A percentile compares a stretch with the other conserved stretches of the same genome.
phyloP scores from a whole-genome alignment of 106 monocot genomes.

The Narthecium ossifragum region DNA sequence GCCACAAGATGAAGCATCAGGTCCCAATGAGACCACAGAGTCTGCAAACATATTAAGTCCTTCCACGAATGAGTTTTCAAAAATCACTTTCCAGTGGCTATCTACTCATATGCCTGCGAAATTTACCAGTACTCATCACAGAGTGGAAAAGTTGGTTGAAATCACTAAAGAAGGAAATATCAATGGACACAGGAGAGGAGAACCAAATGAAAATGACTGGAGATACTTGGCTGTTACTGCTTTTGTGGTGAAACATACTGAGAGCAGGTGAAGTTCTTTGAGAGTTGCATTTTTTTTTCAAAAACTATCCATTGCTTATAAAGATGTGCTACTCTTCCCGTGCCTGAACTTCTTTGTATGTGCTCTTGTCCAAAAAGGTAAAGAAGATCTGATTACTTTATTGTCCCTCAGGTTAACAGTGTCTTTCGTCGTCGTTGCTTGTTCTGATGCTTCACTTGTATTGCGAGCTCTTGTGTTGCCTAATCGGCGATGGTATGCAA shows the following conservation, averaged over 20 bases:
- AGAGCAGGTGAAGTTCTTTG: constrained; percentile 31
- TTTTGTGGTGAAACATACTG: constrained; percentile 61
- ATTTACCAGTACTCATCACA: constrained; percentile 16
- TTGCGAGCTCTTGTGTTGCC: constrained; percentile 84
- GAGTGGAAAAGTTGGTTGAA: constrained; percentile 4
- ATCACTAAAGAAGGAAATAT: constrained; percentile 8
- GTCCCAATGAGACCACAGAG: constrained; percentile 4
- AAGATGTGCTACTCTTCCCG: not conserved
- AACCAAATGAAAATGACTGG: constrained; percentile 78
- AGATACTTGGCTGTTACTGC: constrained; percentile 93
- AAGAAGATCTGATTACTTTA: not conserved
- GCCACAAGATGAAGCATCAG: constrained; percentile 2
- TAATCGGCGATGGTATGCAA: constrained; percentile 65
- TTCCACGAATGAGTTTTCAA: constrained; percentile 11
- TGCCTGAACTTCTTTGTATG: not conserved
- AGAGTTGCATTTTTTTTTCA: not conserved
- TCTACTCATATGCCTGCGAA: constrained; percentile 72
- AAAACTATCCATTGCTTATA: not conserved
- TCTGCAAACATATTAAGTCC: constrained; percentile 4
- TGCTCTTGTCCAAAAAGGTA: not conserved
- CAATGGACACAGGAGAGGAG: no score
- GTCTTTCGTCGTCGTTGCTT: constrained; percentile 86
- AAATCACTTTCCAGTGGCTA: constrained; percentile 79
- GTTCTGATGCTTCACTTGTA: constrained; percentile 84
- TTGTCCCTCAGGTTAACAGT: constrained; percentile 46